Evolutionary conservation across 257 asterid species (phyloP), one percentile per base, ranked within the genome.

Genomic region (Schizonepeta tenuifolia): DNA sequence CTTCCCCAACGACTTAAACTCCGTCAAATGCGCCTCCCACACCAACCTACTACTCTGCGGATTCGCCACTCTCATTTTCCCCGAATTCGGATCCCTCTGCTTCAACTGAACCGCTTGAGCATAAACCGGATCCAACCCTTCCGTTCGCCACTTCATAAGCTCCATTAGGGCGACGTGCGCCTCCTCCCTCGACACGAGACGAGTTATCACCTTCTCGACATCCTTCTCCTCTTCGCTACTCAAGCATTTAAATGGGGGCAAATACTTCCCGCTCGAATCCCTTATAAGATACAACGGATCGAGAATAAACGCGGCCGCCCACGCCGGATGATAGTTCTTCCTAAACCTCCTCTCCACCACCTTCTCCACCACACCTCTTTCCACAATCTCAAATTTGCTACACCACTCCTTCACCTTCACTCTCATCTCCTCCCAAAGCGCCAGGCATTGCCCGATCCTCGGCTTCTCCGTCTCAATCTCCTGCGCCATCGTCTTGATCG

Each of bases 101-200:
- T 83, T 91, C 77, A 92, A 31, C 65, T 95, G 98, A 3, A 95
- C 99, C 0, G 99, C 98, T 67, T 90, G 99, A 14, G 99, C 99
- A 18, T 95, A 95, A 5, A 92, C 96, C 0, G 99, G 96, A 51
- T 95, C 99, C 9, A 92, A 87, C 64, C 99, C 99, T 79, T 95
- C 96, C 0, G 97, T 91, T 69, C 99, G 68, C 99, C 99, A 95
- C 77, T 95, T 95, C 99, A 95, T 95, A n/a, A 95, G 92, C 87
- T 95, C 99, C 98, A 95, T 95, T 1, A 95, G 79, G 0, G 90
- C 99, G 69, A 91, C 83, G 83, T 89, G 99, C 44, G 99, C 99
- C 77, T 95, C 98, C 11, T 95, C 98, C 47, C 89, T 76, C 0
- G 96, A 83, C 0, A 95, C 99, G 3, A 95, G 96, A 10, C 98